Conservation (phyloP, 805 yeast species). For the Yarrowia sp. region DNA sequence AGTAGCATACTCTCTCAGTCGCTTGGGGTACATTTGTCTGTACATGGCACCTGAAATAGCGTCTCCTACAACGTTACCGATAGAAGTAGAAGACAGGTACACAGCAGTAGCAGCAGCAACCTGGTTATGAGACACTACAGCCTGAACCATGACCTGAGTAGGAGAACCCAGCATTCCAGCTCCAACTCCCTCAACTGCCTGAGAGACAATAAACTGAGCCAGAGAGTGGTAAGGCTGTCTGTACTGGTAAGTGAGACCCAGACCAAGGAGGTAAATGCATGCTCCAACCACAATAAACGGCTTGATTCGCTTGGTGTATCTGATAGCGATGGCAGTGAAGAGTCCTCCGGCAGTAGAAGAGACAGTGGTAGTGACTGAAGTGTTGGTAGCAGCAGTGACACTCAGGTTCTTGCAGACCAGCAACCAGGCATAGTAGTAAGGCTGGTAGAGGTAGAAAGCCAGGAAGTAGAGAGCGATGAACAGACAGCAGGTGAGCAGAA, state of each 20-base stretch:
- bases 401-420: constrained; percentile 27
- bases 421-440: constrained; percentile 29
- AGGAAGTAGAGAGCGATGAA: constrained; percentile 36
- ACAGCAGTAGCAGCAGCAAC: constrained; percentile 62
- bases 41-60: constrained; percentile 70
- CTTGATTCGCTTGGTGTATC: constrained; percentile 51
- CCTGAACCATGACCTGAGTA: constrained; percentile 58
- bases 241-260: constrained; percentile 58
- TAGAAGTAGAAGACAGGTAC: constrained; percentile 55
- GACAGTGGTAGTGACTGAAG: constrained; percentile 27
- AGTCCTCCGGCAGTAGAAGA: constrained; percentile 27
- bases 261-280: constrained; percentile 55
- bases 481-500: constrained; percentile 17
- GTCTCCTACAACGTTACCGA: constrained; percentile 64
- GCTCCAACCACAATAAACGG: constrained; percentile 60
- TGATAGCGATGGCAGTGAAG: constrained; percentile 16
- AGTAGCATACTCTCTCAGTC: constrained; percentile 29
- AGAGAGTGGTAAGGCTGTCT: constrained; percentile 53
- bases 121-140: constrained; percentile 59
- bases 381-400: constrained; percentile 28
- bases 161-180: constrained; percentile 71
- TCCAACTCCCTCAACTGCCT: constrained; percentile 66
- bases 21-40: constrained; percentile 56
- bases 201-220: constrained; percentile 62
- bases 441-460: constrained; percentile 31